Base-by-base conservation (phyloP, 1,139 yeast genomes). In the Suhomyces atakaporum region DNA sequence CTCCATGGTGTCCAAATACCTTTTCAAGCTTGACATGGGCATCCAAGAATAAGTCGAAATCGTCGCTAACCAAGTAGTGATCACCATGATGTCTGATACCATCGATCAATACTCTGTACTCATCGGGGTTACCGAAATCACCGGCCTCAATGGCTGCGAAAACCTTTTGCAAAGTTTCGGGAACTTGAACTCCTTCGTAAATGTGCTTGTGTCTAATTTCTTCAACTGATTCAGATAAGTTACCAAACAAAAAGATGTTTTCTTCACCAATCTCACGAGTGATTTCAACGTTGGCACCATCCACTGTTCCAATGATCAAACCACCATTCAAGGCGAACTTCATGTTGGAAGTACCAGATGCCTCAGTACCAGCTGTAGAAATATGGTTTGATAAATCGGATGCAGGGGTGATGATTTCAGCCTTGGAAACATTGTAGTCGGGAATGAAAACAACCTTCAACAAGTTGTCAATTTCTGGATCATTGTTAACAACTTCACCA, bases 301-400 rank as follows among this genome's bases (percentile, higher is more conserved):
- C 97, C 48, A 90, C 96, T 12, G 97, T 89, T 58, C 97, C 97
- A 51, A 89, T 83, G 50, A 89, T 86, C 49, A 90, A 75, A 35
- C 97, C 97, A 63, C 96, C 97, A 56, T 88, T 89, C 63, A 89
- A 69, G 20, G 89, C 96, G 59, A 89, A 89, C 68, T 89, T 90
- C 97, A 89, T 89, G 69, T 89, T 89, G 31, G 95, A 85, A 29
- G 97, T 89, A 60, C 97, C 97, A 1, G 95, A 84, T 16, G 96
- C 97, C 62, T 89, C 97, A 16, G 97, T 89, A 52, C 97, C 97
- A 8, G 97, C 97, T 32, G 97, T 89, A n/a, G 96, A 88, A 49
- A 89, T 90, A 65, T 89, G 97, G 64, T 89, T 94, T 33, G 95
- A 84, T 54, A 89, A 72, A 58, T 89, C 97, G 28, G 92, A 81